These are phyloP conservation scores for Diplocarpon rosae DNA, from an alignment of 2,329 filamentous ascomycete genomes.

Conservation along the genomic window DNA sequence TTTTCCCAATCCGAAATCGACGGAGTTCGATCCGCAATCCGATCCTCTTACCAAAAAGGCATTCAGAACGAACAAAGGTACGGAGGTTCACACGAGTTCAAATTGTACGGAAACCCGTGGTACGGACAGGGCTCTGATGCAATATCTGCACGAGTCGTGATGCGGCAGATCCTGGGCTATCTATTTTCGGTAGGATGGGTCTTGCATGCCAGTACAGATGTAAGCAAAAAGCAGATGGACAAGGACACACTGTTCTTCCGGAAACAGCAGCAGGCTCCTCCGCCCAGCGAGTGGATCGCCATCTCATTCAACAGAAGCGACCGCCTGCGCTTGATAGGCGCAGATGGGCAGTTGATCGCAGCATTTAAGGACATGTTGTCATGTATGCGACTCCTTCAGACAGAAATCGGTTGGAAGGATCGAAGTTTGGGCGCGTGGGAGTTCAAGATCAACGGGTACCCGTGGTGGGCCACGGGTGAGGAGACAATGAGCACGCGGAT, in stretches of 20 bases:
- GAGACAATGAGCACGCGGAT: conserved; percentile 29
- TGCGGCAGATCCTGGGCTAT: conserved; percentile 26
- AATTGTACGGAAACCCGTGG: conserved; percentile 30
- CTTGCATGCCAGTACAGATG: conserved; percentile 28
- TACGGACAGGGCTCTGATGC: conserved; percentile 20
- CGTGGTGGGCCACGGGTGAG: conserved; percentile 26
- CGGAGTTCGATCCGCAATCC: conserved; percentile 22
- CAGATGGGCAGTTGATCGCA: conserved; percentile 14
- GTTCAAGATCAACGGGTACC: conserved; percentile 28
- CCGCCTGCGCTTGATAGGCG: conserved; percentile 28
- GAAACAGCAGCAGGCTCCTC: conserved; percentile 27
- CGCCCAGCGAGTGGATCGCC: conserved; percentile 29
- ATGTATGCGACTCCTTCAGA: conserved; percentile 11
- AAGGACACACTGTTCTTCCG: conserved; percentile 31
- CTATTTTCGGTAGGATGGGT: conserved; percentile 31
- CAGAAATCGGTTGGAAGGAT: conserved; percentile 20
- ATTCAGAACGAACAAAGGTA: conserved; percentile 27
- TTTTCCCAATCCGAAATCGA: conserved; percentile 26
- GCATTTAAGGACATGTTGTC: conserved; percentile 15
- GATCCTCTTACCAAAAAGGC: conserved; percentile 23
- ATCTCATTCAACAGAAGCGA: conserved; percentile 28
- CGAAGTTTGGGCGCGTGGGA: conserved; percentile 17
- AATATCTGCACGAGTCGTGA: conserved; percentile 25
- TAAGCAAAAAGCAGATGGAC: conserved; percentile 26
- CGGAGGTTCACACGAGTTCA: conserved; percentile 29